A percentile compares a stretch with the other conserved stretches of the same genome.
Evolutionary conservation across 1,139 yeast genomes (phyloP).

Genomic region (Citeromyces hawaiiensis): DNA sequence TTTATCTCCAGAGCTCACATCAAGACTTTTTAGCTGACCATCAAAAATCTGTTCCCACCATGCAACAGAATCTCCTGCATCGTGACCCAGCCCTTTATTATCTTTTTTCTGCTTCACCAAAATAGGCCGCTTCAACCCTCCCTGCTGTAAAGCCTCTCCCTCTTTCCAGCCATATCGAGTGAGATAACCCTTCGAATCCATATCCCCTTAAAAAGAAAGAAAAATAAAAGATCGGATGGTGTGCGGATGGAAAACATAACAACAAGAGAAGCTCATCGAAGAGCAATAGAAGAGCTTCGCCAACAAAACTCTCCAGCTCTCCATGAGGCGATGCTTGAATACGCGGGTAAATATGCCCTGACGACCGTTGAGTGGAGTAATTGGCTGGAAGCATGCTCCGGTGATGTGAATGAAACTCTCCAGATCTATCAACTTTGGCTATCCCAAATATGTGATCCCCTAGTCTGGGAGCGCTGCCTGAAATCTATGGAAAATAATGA

Average conservation of each 20-base stretch:
- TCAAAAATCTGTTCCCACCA: slow-evolving; percentile 98
- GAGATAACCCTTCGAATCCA: slow-evolving; percentile 70
- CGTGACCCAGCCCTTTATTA: slow-evolving; percentile 78
- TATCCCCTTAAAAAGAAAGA: slow-evolving; percentile 13
- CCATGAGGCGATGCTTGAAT: not conserved
- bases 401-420: slow-evolving; percentile 8
- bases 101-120: slow-evolving; percentile 85
- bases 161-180: slow-evolving; percentile 82
- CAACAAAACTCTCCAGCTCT: not conserved
- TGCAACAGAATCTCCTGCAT: slow-evolving; percentile 56
- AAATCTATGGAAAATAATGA: slow-evolving; percentile 7
- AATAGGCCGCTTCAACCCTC: slow-evolving; percentile 77
- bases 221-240: too few relatives aligned
- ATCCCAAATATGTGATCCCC: slow-evolving; percentile 1
- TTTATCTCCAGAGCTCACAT: slow-evolving; percentile 26
- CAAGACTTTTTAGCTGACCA: slow-evolving; percentile 74
- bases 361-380: slow-evolving; percentile 12
- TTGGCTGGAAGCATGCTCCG: slow-evolving; percentile 12
- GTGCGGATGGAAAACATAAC: too few relatives aligned
- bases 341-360: slow-evolving; percentile 1
- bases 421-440: slow-evolving; percentile 10
- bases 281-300: not conserved
- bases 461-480: not conserved
- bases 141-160: slow-evolving; percentile 71
- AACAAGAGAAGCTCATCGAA: not conserved